Percentiles rank a stretch among this genome's conserved stretches.
phyloP scores from a whole-genome alignment of 805 yeast genomes.

The Kregervanrija fluxuum region DNA sequence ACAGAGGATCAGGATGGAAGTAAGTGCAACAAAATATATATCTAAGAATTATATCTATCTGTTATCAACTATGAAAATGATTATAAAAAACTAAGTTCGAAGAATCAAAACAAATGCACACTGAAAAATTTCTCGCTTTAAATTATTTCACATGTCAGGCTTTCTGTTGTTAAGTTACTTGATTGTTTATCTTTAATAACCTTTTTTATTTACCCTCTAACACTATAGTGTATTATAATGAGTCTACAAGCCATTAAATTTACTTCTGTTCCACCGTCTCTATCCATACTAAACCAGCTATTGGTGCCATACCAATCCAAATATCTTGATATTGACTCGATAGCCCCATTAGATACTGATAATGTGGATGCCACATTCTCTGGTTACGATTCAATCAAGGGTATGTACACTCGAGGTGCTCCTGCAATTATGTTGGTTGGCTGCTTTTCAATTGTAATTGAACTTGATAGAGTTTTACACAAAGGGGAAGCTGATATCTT shows the following conservation, averaged over 20 bases:
- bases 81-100: no score
- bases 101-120: no score
- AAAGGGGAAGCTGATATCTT: slow-evolving; percentile 21
- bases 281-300: slow-evolving; percentile 74
- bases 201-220: not conserved
- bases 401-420: slow-evolving; percentile 96
- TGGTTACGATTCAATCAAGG: slow-evolving; percentile 76
- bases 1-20: no score
- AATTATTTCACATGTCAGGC: not conserved
- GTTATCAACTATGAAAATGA: no score
- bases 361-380: slow-evolving; percentile 36
- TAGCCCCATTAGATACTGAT: slow-evolving; percentile 52
- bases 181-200: not conserved
- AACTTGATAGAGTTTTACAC: slow-evolving; percentile 34
- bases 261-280: slow-evolving; percentile 35
- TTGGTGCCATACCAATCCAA: slow-evolving; percentile 71
- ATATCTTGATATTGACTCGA: slow-evolving; percentile 53
- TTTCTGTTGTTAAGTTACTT: not conserved
- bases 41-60: no score
- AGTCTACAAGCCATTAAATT: slow-evolving; percentile 64
- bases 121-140: not conserved
- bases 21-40: no score
- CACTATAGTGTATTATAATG: slow-evolving; percentile 11
- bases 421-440: slow-evolving; percentile 98
- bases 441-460: slow-evolving; percentile 74